A percentile compares a stretch with the other conserved stretches of the same genome.
These are phyloP conservation scores for Echinosophora koreensis DNA, from an alignment of 306 rosid genomes.

Conservation along the genomic window DNA sequence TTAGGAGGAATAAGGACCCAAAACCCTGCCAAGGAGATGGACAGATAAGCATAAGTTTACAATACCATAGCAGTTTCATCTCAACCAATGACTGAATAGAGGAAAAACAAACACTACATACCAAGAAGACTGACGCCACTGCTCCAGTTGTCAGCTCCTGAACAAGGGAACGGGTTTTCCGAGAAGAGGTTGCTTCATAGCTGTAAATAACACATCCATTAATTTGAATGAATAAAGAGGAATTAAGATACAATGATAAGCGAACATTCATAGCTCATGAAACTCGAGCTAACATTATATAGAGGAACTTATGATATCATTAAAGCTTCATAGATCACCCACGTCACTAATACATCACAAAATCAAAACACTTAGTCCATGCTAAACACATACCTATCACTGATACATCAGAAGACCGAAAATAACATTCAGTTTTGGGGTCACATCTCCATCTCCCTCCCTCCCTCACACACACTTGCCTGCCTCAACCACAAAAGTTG, in stretches of 20 bases:
- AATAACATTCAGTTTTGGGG: conserved; percentile 11
- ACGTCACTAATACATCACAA: conserved; percentile 1
- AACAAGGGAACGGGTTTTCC: conserved; percentile 80
- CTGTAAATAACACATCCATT: conserved; percentile 55
- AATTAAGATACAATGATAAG: conserved; percentile 2
- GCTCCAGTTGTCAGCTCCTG: conserved; percentile 88
- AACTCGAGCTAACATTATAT: conserved; percentile 34
- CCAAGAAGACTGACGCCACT: conserved; percentile 89
- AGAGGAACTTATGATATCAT: conserved; percentile 29
- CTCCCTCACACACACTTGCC: too few species aligned
- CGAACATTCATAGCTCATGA: conserved; percentile 30
- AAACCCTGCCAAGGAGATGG: conserved; percentile 69
- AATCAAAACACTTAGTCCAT: conserved; percentile 1
- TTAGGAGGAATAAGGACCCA: conserved; percentile 91
- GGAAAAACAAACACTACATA: conserved; percentile 34
- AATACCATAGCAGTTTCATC: conserved; percentile 19
- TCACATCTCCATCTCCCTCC: neutral
- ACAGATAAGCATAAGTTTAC: conserved; percentile 39
- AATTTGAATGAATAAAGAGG: neutral
- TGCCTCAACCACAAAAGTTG: too few species aligned
- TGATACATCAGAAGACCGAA: neutral
- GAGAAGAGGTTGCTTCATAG: conserved; percentile 87
- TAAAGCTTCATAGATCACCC: conserved; percentile 9
- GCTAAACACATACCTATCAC: neutral
- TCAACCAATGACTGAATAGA: conserved; percentile 21